Conservation (phyloP, 768 basidiomycete species). For the Postia placenta region DNA sequence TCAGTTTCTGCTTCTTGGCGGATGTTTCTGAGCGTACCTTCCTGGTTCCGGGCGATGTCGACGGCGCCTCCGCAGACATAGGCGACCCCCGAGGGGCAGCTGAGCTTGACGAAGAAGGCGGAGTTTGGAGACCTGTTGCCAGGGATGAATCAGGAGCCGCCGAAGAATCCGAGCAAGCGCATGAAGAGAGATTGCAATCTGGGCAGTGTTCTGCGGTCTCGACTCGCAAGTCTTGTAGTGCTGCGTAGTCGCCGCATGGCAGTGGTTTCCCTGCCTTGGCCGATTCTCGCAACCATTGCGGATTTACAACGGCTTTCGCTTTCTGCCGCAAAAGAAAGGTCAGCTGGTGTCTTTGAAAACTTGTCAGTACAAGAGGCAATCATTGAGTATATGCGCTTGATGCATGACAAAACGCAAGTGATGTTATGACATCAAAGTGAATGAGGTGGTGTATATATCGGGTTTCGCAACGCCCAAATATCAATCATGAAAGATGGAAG, state of each 20-base stretch:
- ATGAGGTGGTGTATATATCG: too few relatives aligned
- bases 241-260: slow-evolving; percentile 52
- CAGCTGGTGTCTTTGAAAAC: neutral
- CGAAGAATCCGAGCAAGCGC: slow-evolving; percentile 17
- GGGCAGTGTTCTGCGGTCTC: slow-evolving; percentile 42
- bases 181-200: slow-evolving; percentile 23
- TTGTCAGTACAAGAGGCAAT: too few relatives aligned
- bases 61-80: slow-evolving; percentile 8
- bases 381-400: too few relatives aligned
- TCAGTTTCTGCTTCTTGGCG: too few relatives aligned
- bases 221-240: slow-evolving; percentile 43
- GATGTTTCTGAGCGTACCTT: too few relatives aligned
- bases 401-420: too few relatives aligned
- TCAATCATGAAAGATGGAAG: too few relatives aligned
- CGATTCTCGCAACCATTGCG: slow-evolving; percentile 65
- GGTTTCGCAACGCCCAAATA: too few relatives aligned
- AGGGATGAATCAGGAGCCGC: neutral
- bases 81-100: neutral
- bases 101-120: neutral
- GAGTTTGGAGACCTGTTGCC: neutral
- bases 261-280: slow-evolving; percentile 35
- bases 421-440: too few relatives aligned
- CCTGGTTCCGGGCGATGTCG: neutral
- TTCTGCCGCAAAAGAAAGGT: slow-evolving; percentile 32
- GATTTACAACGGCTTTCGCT: slow-evolving; percentile 62